A percentile compares a stretch with the other conserved stretches of the same genome.
Evolutionary conservation across 2,329 filamentous ascomycete genomes (phyloP).

Genomic region (Aspergillus sp.): DNA sequence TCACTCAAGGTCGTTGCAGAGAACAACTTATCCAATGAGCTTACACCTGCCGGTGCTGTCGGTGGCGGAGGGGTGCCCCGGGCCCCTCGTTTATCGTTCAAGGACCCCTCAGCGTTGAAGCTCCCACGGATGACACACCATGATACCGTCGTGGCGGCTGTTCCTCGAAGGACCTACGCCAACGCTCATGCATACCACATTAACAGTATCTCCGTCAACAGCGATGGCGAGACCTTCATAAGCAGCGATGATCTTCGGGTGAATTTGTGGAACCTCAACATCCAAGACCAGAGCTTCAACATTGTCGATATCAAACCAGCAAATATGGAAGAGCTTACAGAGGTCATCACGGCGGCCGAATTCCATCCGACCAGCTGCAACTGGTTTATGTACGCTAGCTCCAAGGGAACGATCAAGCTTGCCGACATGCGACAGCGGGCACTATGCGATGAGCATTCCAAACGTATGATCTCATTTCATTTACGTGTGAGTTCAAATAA

Average conservation of each 20-base stretch:
- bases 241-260: constrained; percentile 96
- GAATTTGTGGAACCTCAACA: constrained; percentile 98
- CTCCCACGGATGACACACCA: constrained; percentile 95
- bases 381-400: constrained; percentile 99
- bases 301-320: constrained; percentile 99
- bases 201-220: constrained; percentile 99
- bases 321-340: constrained; percentile 98
- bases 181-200: constrained; percentile 99
- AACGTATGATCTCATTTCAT: constrained; percentile 58
- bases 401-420: constrained; percentile 97
- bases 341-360: constrained; percentile 96
- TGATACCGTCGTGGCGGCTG: constrained; percentile 94
- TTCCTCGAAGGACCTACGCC: constrained; percentile 91
- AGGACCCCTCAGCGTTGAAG: constrained; percentile 76
- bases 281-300: constrained; percentile 99
- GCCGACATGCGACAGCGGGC: constrained; percentile 98
- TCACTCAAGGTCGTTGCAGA: constrained; percentile 97
- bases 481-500: constrained; percentile 3
- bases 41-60: constrained; percentile 69
- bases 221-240: constrained; percentile 98
- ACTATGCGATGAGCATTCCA: constrained; percentile 90
- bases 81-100: constrained; percentile 69
- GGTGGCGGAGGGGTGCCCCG: constrained; percentile 75
- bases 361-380: constrained; percentile 98
- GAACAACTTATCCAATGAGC: constrained; percentile 94